Evolutionary conservation across 2,329 filamentous ascomycete species (phyloP).

Genomic region (Triangularia verruculosa): DNA sequence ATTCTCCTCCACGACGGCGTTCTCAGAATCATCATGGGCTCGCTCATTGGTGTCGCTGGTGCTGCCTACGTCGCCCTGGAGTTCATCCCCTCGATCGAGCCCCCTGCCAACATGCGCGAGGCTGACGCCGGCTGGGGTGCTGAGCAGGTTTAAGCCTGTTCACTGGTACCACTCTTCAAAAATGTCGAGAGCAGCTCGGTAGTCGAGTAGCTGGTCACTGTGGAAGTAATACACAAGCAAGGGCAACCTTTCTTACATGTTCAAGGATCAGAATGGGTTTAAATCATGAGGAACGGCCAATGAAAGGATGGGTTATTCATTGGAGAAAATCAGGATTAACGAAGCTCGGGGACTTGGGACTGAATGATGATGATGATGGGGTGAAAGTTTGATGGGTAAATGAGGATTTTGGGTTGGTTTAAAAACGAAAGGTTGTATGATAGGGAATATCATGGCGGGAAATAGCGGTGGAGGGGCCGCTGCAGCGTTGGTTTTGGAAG

Average conservation of each 20-base stretch:
- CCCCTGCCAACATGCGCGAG: slow-evolving; percentile 78
- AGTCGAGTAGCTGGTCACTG: neutral
- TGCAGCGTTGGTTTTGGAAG: neutral
- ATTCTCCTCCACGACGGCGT: slow-evolving; percentile 65
- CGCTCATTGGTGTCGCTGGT: slow-evolving; percentile 74
- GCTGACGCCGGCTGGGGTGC: slow-evolving; percentile 73
- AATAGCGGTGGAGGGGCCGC: neutral
- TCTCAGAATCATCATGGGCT: slow-evolving; percentile 68
- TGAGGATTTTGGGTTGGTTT: neutral
- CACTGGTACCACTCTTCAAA: neutral
- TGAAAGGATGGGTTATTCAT: neutral
- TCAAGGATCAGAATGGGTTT: neutral
- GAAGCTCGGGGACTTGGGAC: neutral
- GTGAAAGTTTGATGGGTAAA: neutral
- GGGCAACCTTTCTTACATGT: slow-evolving; percentile 1
- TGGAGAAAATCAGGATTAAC: neutral
- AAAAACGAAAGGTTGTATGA: neutral
- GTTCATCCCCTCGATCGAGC: slow-evolving; percentile 75
- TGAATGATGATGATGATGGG: slow-evolving; percentile 5
- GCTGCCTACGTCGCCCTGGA: slow-evolving; percentile 73
- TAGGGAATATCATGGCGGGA: slow-evolving; percentile 10
- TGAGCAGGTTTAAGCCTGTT: slow-evolving; percentile 62
- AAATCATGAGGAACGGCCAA: neutral
- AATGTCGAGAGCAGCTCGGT: neutral
- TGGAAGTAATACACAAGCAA: slow-evolving; percentile 3